Conservation (phyloP, 768 basidiomycete genomes). For the Suillus paluster region DNA sequence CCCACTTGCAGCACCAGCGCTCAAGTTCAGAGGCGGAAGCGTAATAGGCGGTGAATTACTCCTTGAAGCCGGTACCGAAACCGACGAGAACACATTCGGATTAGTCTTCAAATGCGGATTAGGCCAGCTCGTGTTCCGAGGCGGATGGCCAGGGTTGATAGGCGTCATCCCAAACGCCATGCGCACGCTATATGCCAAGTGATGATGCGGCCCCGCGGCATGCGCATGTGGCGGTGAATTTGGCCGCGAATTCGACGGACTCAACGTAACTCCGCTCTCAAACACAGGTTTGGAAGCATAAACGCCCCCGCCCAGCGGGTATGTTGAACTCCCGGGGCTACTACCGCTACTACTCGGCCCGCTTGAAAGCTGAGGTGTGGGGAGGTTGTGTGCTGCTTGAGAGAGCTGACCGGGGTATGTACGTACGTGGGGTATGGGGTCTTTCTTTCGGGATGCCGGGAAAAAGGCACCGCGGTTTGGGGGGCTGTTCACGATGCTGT, state of each 20-base stretch:
- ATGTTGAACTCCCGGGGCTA: constrained; percentile 58
- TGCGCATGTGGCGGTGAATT: constrained; percentile 54
- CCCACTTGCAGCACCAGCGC: background rate
- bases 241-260: constrained; percentile 61
- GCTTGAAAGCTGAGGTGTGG: constrained; percentile 67
- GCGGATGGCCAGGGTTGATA: constrained; percentile 48
- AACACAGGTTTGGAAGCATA: constrained; percentile 24
- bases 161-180: constrained; percentile 94
- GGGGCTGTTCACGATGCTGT: constrained; percentile 43
- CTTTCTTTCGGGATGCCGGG: constrained; percentile 33
- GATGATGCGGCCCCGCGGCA: constrained; percentile 56
- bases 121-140: constrained; percentile 45
- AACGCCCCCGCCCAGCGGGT: constrained; percentile 35
- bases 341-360: constrained; percentile 68
- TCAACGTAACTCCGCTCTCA: constrained; percentile 40
- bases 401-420: constrained; percentile 39
- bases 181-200: constrained; percentile 84
- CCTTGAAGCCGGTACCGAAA: constrained; percentile 57
- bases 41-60: constrained; percentile 74
- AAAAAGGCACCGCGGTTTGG: constrained; percentile 35
- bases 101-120: constrained; percentile 25
- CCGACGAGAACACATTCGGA: constrained; percentile 17
- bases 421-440: constrained; percentile 33
- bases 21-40: constrained; percentile 67
- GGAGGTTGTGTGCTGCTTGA: constrained; percentile 38